Evolutionary conservation across 73 alveolate genomes (phyloP).

Genomic region (Paramecium pentaurelia): DNA sequence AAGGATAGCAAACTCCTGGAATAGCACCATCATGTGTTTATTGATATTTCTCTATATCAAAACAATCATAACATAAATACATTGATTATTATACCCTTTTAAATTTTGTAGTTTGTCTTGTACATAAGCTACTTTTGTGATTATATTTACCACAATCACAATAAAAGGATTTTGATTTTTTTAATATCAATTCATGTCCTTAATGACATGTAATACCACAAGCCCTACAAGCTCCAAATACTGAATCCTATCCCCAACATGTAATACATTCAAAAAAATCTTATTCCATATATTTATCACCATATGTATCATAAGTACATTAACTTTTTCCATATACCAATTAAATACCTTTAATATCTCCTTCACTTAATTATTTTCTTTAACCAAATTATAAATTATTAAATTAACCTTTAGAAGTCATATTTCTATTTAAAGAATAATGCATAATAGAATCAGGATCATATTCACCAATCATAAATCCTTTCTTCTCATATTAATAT

Average conservation of each 20-base stretch:
- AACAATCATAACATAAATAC: slow-evolving; percentile 41
- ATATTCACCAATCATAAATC: slow-evolving; percentile 16
- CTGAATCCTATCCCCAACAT: slow-evolving; percentile 34
- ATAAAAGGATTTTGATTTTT: background rate
- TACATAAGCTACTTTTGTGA: background rate
- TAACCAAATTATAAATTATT: background rate
- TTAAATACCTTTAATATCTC: background rate
- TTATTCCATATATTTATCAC: background rate
- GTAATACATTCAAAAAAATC: slow-evolving; percentile 12
- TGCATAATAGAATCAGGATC: slow-evolving; percentile 29
- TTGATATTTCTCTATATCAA: background rate
- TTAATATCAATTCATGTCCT: background rate
- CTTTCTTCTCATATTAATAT: background rate
- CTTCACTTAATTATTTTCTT: background rate
- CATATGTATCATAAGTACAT: background rate
- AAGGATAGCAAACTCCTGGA: background rate
- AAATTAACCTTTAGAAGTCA: background rate
- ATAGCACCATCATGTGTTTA: background rate
- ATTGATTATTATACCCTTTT: background rate
- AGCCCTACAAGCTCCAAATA: background rate
- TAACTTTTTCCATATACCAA: background rate
- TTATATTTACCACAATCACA: slow-evolving; percentile 54
- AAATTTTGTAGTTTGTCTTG: background rate
- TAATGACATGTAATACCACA: background rate
- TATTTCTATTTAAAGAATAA: background rate